phyloP scores from a whole-genome alignment of 371 early-diverging fungal species.

The Spiromyces aspiralis region DNA sequence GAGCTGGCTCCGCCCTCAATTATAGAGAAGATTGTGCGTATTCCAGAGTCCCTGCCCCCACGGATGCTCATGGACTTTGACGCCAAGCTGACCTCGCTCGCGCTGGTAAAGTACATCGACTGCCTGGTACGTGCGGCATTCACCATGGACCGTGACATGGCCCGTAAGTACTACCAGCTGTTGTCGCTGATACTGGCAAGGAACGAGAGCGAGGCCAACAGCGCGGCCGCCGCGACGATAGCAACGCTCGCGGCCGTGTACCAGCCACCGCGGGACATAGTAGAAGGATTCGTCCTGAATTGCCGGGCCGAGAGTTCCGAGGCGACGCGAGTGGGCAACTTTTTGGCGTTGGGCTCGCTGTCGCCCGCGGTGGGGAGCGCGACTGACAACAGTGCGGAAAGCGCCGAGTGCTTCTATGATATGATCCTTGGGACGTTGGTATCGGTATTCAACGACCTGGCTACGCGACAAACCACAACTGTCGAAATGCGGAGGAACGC shows the following conservation, averaged over 20 bases:
- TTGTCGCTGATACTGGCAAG: not conserved
- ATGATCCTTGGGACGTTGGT: not conserved
- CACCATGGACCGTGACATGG: not conserved
- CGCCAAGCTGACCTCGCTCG: not conserved
- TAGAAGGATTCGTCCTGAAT: not conserved
- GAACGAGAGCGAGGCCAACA: not conserved
- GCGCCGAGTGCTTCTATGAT: not conserved
- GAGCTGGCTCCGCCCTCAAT: too few species aligned
- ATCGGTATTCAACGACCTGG: not conserved
- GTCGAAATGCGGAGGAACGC: not conserved
- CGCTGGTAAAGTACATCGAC: not conserved
- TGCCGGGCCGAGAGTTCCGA: not conserved
- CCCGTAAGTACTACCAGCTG: not conserved
- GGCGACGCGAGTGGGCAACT: not conserved
- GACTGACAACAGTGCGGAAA: not conserved
- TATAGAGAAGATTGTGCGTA: not conserved
- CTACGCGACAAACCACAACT: not conserved
- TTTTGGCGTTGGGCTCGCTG: not conserved
- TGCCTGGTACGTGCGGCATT: not conserved
- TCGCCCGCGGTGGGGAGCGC: not conserved
- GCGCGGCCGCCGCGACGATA: not conserved
- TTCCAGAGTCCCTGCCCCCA: not conserved
- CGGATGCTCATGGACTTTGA: not conserved
- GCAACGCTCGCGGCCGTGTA: not conserved
- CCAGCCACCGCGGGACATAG: not conserved